Evolutionary conservation across 768 basidiomycete genomes (phyloP).

Genomic region (Tephrocybe sp.): DNA sequence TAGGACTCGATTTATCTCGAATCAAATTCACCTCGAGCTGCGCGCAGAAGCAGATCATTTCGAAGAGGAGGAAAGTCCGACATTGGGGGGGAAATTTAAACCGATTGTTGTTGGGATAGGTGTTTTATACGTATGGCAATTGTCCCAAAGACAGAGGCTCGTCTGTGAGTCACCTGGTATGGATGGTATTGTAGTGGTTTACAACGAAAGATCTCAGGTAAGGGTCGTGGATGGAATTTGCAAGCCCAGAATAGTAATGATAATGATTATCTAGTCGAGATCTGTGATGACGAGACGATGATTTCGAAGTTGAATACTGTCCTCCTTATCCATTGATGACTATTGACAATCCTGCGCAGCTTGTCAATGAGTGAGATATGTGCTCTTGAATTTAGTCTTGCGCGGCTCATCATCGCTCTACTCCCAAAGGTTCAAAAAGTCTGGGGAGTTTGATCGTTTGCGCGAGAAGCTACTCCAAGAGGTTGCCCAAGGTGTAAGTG

Average conservation of each 20-base stretch:
- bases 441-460: constrained; percentile 75
- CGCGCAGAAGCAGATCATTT: constrained; percentile 89
- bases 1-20: background rate
- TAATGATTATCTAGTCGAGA: constrained; percentile 14
- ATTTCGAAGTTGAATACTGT: background rate
- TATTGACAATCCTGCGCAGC: constrained; percentile 56
- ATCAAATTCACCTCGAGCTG: constrained; percentile 65
- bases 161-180: background rate
- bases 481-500: constrained; percentile 62
- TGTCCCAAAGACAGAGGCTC: too few relatives aligned
- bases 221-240: too few relatives aligned
- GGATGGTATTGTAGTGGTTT: background rate
- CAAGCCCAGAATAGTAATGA: constrained; percentile 2
- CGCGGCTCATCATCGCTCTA: background rate
- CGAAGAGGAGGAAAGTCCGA: constrained; percentile 67
- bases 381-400: background rate
- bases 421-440: constrained; percentile 66
- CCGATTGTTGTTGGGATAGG: too few relatives aligned
- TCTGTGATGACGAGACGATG: background rate
- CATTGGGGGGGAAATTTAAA: constrained; percentile 33
- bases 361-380: constrained; percentile 61
- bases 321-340: constrained; percentile 30
- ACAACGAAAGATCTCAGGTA: background rate
- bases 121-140: too few relatives aligned
- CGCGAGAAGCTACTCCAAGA: constrained; percentile 62